These are phyloP conservation scores for Aspergillus coremiiformis DNA, from an alignment of 495 filamentous ascomycete species.

Conservation along the genomic window DNA sequence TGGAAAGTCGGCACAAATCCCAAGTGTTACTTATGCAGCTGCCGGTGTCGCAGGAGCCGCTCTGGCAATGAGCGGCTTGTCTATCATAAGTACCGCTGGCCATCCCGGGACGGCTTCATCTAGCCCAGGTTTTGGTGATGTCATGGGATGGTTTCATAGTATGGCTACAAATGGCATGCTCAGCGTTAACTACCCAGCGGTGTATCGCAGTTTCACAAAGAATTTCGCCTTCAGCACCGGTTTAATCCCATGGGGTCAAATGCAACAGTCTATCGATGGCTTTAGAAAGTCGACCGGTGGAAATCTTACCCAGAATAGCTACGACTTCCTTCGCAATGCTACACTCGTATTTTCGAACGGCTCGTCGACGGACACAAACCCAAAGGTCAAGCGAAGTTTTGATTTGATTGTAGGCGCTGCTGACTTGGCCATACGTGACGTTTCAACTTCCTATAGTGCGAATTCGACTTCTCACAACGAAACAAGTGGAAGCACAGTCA, in stretches of 20 bases:
- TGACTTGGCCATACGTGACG: conserved; percentile 45
- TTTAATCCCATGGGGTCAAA: conserved; percentile 67
- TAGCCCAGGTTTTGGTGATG: conserved; percentile 79
- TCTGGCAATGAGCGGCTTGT: conserved; percentile 63
- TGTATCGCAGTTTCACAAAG: conserved; percentile 80
- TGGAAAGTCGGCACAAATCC: conserved; percentile 68
- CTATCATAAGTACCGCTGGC: conserved; percentile 59
- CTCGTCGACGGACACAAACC: conserved; percentile 33
- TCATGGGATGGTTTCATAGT: conserved; percentile 85
- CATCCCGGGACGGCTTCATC: conserved; percentile 56
- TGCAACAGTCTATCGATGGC: conserved; percentile 79
- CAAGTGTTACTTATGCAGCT: conserved; percentile 76
- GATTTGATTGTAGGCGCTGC: conserved; percentile 37
- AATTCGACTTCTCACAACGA: conserved; percentile 25
- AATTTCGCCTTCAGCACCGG: conserved; percentile 94
- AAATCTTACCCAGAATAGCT: conserved; percentile 72
- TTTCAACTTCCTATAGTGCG: conserved; percentile 37
- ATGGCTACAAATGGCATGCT: conserved; percentile 96
- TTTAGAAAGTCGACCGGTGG: conserved; percentile 79
- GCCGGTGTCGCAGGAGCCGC: conserved; percentile 84
- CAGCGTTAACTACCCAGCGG: conserved; percentile 73
- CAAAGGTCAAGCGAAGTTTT: conserved; percentile 48
- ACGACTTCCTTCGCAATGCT: conserved; percentile 63
- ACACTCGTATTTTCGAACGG: conserved; percentile 59
- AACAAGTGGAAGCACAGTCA: conserved; percentile 21